Evolutionary conservation across 768 basidiomycete species (phyloP), one percentile per base, ranked within the genome.

Genomic region (Botryobasidium botryosum): DNA sequence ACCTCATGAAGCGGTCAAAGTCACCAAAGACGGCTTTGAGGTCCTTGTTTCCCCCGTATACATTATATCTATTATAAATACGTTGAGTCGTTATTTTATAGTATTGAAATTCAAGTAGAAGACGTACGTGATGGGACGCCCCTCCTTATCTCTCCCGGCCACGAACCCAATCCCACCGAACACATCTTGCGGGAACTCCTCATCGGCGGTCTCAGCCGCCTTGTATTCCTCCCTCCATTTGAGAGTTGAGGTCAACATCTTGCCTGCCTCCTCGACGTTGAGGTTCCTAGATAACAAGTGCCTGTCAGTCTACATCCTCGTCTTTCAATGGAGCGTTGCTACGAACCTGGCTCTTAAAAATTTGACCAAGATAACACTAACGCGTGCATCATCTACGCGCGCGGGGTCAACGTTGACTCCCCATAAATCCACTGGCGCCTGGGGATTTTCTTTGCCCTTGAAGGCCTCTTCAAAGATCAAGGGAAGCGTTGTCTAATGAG

Each of bases 311-410:
- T 15, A 18, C 31, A 17, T 35, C n/a, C 5, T 6, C 7, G 15
- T 24, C 15, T 26, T 26, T 25, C 21, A 35, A 15, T 8, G 6
- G 28, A 40, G 44, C 15, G 38, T 17, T 23, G 18, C 21, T 15
- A 26, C 18, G 44, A 46, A 75, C 79, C 79, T 71, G 4, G 84
- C 84, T 46, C 79, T 69, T 25, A 84, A 62, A 64, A 86, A 87
- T 56, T 86, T 85, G 71, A 85, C 73, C 29, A 87, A 65, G 6
- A 86, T 55, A 26, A 86, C 80, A 53, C 79, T 83, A 47, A 74
- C 71, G 6, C 71, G 69, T 1, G 81, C 74, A 56, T 82, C 70
- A 38, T 53, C 55, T n/a, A 42, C 39, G 64, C 62, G 2, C 45
- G 49, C 2, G 13, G 84, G 78, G 57, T 80, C 70, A 23, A 87